phyloP scores from a whole-genome alignment of 2,329 filamentous ascomycete genomes.

The Alternaria sp. region DNA sequence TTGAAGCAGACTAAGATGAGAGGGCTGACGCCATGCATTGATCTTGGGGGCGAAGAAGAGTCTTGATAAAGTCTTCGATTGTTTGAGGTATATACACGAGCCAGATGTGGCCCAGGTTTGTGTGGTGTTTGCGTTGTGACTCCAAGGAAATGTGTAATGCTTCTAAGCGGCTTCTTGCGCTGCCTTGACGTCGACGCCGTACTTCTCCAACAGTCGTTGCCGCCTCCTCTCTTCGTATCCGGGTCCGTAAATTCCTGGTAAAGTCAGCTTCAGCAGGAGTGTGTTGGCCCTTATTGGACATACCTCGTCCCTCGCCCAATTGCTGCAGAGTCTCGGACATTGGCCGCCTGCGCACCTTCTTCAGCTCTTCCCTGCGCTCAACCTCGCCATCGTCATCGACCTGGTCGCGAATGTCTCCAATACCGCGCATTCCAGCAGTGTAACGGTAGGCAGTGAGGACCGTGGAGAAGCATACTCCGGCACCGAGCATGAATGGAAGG shows the following conservation, averaged over 20 bases:
- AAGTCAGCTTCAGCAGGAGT: constrained; percentile 19
- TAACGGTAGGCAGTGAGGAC: constrained; percentile 71
- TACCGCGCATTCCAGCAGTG: constrained; percentile 67
- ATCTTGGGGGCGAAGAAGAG: no score
- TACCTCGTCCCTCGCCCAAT: constrained; percentile 88
- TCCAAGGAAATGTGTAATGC: constrained; percentile 24
- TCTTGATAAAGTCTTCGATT: not conserved
- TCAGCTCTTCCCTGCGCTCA: constrained; percentile 74
- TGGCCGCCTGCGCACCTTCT: constrained; percentile 76
- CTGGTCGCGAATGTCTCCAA: constrained; percentile 52
- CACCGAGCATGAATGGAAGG: constrained; percentile 73
- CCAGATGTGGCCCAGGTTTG: constrained; percentile 14
- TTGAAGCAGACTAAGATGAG: no score
- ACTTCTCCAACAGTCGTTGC: constrained; percentile 82
- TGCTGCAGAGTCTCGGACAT: constrained; percentile 80
- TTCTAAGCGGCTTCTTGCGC: constrained; percentile 31
- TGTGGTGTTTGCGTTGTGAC: constrained; percentile 22
- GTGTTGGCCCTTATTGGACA: constrained; percentile 16
- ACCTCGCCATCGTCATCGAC: constrained; percentile 74
- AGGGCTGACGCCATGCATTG: no score
- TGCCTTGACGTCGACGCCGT: constrained; percentile 76
- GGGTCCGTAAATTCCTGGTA: constrained; percentile 75
- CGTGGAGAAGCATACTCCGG: constrained; percentile 65
- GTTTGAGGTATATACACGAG: constrained; percentile 26
- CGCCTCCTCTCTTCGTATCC: constrained; percentile 86